Percentiles rank a stretch among this genome's conserved stretches.
Evolutionary conservation across 306 rosid genomes (phyloP).

Genomic region (Acacia acuminata): DNA sequence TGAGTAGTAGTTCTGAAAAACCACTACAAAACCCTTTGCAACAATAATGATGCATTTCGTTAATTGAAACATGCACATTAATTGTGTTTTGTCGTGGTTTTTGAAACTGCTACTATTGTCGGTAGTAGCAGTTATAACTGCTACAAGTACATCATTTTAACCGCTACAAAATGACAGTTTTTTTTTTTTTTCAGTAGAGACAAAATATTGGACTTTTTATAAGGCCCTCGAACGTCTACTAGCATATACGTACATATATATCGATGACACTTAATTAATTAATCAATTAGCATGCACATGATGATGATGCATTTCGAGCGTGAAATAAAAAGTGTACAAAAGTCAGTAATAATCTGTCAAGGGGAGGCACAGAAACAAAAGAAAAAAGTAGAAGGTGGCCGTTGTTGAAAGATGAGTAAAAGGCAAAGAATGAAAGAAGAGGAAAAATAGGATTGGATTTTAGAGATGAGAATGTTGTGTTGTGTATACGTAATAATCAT

Average conservation of each 20-base stretch:
- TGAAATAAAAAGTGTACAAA: background rate
- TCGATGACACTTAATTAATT: background rate
- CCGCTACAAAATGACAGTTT: too few species aligned
- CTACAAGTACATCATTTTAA: too few species aligned
- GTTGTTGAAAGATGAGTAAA: background rate
- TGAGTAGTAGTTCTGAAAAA: too few species aligned
- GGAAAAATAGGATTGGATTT: constrained; percentile 7
- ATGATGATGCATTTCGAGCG: background rate
- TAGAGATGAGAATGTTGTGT: constrained; percentile 27
- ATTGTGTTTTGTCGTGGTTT: too few species aligned
- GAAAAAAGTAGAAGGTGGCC: background rate
- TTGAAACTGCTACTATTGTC: too few species aligned
- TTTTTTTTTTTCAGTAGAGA: background rate
- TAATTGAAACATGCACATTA: too few species aligned
- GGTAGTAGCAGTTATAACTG: too few species aligned
- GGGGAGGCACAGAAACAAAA: background rate
- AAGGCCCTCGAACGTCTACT: background rate
- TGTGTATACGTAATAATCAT: constrained; percentile 74
- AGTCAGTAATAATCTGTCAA: constrained; percentile 9
- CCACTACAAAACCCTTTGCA: too few species aligned
- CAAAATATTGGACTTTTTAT: background rate
- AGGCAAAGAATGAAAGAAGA: background rate
- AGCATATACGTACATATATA: background rate
- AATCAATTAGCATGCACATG: background rate
- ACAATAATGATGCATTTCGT: too few species aligned